Base-by-base conservation (phyloP, 2,329 filamentous ascomycete genomes). In the Botryosphaeria agaves region DNA sequence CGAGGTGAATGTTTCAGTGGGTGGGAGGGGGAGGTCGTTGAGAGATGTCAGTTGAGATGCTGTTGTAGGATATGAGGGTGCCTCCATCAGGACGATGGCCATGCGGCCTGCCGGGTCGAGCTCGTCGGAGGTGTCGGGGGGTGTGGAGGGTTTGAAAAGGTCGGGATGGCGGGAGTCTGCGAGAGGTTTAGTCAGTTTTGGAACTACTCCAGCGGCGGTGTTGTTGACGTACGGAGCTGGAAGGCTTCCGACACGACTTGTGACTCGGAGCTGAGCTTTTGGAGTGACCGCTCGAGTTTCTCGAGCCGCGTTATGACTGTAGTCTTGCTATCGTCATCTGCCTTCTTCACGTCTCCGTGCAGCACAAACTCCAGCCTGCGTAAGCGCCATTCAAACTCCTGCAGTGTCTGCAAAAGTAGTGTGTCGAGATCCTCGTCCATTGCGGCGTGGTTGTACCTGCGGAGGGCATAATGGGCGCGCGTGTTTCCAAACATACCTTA, bases 21-120 rank as follows among this genome's bases (percentile, higher is more conserved):
- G 49, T 4, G 59, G 57, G 7, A 64, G 41, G 2, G 49, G 49
- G 30, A 57, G 51, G 38, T 61, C 55, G 18, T 56, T 45, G 15
- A 64, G 48, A 2, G 57, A 52, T 17, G 55, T 53, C 19, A 64
- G 49, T 24, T 59, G 55, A 2, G 55, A 54, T 6, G 57, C 53
- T 1, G 48, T 51, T 9, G 49, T 48, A 14, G 51, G 54, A 37
- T 60, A 61, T 18, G 47, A 41, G 3, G 54, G 48, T 6, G 57
- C 56, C 29, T 58, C 56, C 14, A 60, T 52, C 7, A 63, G 48
- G 1, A 64, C 48, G 5, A 61, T 39, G n/a, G 49, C 45, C 3
- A 49, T 40, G 21, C 30, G 26, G 7, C 36, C 24, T 8, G 26
- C 12, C 12, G 18, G 16, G 18, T 15, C 19, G 14, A 29, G 26